Conservation (phyloP, 345 rosid genomes). For the Turritis glabra region DNA sequence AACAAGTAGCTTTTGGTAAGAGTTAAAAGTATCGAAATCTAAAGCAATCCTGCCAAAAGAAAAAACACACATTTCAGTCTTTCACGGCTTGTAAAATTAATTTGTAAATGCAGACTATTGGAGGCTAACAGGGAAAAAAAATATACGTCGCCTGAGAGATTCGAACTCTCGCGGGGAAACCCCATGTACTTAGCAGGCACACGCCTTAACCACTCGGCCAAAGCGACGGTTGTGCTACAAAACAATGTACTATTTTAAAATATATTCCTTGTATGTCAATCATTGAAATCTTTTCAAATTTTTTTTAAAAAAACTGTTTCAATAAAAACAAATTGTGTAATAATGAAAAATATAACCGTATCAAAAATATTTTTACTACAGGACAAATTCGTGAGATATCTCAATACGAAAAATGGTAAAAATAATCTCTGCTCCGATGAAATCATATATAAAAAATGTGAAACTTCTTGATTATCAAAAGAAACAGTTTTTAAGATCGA, state of each 20-base stretch:
- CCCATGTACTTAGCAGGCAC: conserved; percentile 75
- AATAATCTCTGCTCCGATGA: neutral
- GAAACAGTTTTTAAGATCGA: neutral
- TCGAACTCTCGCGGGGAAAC: conserved; percentile 74
- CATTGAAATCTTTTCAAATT: too few relatives aligned
- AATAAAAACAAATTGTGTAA: neutral
- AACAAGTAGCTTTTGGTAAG: neutral
- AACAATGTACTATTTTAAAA: neutral
- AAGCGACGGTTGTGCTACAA: conserved; percentile 33
- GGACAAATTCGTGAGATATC: neutral
- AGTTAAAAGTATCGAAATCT: neutral
- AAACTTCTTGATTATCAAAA: too few relatives aligned
- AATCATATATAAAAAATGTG: neutral
- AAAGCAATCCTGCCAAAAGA: neutral
- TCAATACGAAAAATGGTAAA: neutral
- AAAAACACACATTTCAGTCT: too few relatives aligned
- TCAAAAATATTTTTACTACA: neutral
- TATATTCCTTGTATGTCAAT: neutral
- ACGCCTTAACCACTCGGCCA: conserved; percentile 70
- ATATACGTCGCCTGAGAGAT: conserved; percentile 67
- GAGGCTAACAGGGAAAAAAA: neutral
- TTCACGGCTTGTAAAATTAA: too few relatives aligned
- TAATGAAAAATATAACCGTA: neutral
- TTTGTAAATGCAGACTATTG: too few relatives aligned
- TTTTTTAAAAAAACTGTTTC: too few relatives aligned